Evolutionary conservation across 2,329 filamentous ascomycete genomes (phyloP).

Genomic region (Blastomyces parvus): DNA sequence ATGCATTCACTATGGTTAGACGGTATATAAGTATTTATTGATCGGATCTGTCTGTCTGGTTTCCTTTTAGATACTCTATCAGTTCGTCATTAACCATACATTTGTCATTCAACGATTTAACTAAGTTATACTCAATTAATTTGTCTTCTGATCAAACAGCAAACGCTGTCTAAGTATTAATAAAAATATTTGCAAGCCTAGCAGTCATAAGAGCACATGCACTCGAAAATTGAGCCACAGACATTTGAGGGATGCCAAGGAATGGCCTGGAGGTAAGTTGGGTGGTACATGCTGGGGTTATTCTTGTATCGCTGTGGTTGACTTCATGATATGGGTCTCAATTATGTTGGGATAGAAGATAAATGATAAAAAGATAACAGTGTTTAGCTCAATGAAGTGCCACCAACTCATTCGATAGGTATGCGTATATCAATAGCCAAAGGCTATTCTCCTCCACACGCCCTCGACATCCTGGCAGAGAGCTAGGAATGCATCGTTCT

Average conservation of each 20-base stretch:
- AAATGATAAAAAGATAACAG: neutral
- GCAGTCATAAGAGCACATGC: neutral
- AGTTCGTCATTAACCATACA: no score
- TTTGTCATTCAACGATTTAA: no score
- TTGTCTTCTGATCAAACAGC: no score
- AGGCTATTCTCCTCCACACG: conserved; percentile 33
- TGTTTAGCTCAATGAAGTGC: neutral
- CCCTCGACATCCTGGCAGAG: conserved; percentile 35
- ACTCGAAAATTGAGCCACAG: neutral
- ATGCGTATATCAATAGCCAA: conserved; percentile 22
- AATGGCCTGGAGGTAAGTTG: no score
- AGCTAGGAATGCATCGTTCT: conserved; percentile 32
- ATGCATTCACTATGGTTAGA: no score
- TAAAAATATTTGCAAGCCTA: neutral
- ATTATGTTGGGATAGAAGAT: neutral
- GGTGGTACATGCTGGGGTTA: neutral
- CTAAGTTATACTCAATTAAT: no score
- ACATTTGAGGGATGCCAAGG: neutral
- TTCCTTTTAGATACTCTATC: no score
- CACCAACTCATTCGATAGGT: neutral
- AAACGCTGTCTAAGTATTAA: neutral
- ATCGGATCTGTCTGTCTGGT: no score
- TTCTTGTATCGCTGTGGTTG: neutral
- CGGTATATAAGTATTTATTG: no score
- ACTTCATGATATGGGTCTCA: neutral